phyloP scores from a whole-genome alignment of 2,329 filamentous ascomycete species.

The Stenocarpella maydis region DNA sequence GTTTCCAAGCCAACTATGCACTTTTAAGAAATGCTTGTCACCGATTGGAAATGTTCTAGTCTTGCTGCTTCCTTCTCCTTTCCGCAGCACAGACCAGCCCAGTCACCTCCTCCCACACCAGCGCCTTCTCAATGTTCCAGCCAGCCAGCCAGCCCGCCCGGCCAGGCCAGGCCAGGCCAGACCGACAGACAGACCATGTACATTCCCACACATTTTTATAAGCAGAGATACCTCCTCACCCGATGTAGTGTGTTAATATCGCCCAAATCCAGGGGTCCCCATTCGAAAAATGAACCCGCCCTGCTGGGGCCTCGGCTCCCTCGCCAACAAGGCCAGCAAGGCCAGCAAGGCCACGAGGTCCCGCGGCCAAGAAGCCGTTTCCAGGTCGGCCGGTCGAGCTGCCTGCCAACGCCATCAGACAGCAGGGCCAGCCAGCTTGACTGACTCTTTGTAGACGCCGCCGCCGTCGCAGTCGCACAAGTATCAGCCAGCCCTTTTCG shows the following conservation, averaged over 20 bases:
- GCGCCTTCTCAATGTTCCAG: too few relatives aligned
- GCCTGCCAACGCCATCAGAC: too few relatives aligned
- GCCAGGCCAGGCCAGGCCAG: neutral
- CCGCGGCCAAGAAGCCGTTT: slow-evolving; percentile 22
- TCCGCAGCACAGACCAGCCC: slow-evolving; percentile 14
- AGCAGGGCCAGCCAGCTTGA: neutral
- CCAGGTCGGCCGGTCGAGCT: neutral
- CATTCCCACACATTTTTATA: neutral
- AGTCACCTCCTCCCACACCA: neutral
- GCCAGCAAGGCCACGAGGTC: slow-evolving; percentile 7
- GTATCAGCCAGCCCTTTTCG: neutral
- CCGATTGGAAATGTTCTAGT: neutral
- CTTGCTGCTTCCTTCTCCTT: neutral
- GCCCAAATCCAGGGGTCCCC: slow-evolving; percentile 3
- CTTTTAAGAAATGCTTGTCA: neutral
- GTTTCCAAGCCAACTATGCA: too few relatives aligned
- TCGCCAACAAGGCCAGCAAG: neutral
- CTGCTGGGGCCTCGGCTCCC: neutral
- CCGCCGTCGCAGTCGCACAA: neutral
- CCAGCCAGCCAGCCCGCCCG: too few relatives aligned
- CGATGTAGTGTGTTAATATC: neutral
- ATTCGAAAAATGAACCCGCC: neutral
- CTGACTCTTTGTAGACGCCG: neutral
- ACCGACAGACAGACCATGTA: neutral
- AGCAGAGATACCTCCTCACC: slow-evolving; percentile 1